A percentile compares a stretch with the other conserved stretches of the same genome.
phyloP scores from a whole-genome alignment of 352 stramenopile species.

The Globisporangium recalcitrans region DNA sequence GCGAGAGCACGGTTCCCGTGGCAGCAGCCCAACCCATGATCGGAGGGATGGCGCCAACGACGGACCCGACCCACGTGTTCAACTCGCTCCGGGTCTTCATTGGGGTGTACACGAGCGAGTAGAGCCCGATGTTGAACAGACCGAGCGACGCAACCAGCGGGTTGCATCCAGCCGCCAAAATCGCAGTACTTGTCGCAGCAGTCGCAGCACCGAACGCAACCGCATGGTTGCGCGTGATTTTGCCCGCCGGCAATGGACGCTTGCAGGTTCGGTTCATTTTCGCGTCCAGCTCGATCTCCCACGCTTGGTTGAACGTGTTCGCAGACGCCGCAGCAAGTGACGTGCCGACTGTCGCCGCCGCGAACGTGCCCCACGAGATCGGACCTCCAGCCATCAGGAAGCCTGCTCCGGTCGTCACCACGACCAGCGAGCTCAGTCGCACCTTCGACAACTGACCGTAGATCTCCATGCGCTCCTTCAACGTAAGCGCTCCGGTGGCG shows the following conservation, averaged over 20 bases:
- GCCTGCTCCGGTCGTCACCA: constrained; percentile 93
- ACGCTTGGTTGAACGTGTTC: constrained; percentile 98
- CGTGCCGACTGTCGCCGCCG: constrained; percentile 90
- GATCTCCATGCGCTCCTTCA: constrained; percentile 63
- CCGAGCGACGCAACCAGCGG: constrained; percentile 94
- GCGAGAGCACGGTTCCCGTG: constrained; percentile 73
- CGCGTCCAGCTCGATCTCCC: constrained; percentile 92
- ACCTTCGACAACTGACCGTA: constrained; percentile 94
- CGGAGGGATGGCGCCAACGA: constrained; percentile 98
- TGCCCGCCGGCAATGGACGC: constrained; percentile 90
- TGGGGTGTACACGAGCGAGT: constrained; percentile 98
- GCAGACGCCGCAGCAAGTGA: constrained; percentile 91
- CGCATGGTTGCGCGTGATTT: constrained; percentile 74
- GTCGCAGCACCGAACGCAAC: constrained; percentile 81
- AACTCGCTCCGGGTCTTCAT: constrained; percentile 95
- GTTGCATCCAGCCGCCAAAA: constrained; percentile 92
- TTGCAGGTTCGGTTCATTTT: constrained; percentile 96
- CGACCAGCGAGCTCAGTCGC: constrained; percentile 93
- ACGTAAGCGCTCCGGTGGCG: constrained; percentile 25
- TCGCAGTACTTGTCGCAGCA: constrained; percentile 78
- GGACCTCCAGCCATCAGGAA: constrained; percentile 95
- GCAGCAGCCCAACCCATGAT: constrained; percentile 98
- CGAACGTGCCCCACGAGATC: constrained; percentile 86
- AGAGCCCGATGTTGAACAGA: constrained; percentile 96
- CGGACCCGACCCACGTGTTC: constrained; percentile 98